Percentiles rank a stretch among this genome's conserved stretches.
Evolutionary conservation across 805 yeast genomes (phyloP).

Genomic region (Pichia cephalocereana): DNA sequence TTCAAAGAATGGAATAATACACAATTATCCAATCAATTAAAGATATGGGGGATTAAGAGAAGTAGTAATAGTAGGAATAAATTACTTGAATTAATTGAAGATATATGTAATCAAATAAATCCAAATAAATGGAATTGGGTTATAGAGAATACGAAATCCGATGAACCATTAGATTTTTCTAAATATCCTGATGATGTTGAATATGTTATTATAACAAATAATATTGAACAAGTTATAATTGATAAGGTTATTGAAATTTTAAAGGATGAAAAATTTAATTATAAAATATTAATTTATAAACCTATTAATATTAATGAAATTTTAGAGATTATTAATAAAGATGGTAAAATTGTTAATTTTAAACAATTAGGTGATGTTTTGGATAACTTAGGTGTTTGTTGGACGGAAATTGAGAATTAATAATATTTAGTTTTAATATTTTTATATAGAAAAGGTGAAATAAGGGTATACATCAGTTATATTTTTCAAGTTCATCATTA

Average conservation of each 20-base stretch:
- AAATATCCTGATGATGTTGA: constrained; percentile 3
- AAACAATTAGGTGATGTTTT: constrained; percentile 16
- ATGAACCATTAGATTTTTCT: constrained; percentile 2
- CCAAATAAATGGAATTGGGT: constrained; percentile 3
- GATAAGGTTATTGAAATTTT: constrained; percentile 14
- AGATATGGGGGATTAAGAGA: constrained; percentile 32
- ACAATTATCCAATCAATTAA: constrained; percentile 17
- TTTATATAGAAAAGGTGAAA: neutral
- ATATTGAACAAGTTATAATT: neutral
- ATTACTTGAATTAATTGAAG: constrained; percentile 15
- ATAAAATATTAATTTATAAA: constrained; percentile 15
- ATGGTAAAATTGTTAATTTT: constrained; percentile 4
- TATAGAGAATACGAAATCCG: neutral
- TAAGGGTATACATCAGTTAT: constrained; percentile 7
- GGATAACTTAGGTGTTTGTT: constrained; percentile 23
- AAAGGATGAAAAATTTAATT: constrained; percentile 10
- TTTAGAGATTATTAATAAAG: constrained; percentile 7
- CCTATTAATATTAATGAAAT: constrained; percentile 20
- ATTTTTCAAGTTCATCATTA: constrained; percentile 21
- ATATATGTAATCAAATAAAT: constrained; percentile 5
- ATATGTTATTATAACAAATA: neutral
- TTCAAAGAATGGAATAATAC: constrained; percentile 5
- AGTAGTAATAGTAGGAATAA: constrained; percentile 9
- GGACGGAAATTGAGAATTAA: constrained; percentile 9
- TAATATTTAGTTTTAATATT: neutral